Base-by-base conservation (phyloP, 306 rosid species). In the Carpinus viminea region DNA sequence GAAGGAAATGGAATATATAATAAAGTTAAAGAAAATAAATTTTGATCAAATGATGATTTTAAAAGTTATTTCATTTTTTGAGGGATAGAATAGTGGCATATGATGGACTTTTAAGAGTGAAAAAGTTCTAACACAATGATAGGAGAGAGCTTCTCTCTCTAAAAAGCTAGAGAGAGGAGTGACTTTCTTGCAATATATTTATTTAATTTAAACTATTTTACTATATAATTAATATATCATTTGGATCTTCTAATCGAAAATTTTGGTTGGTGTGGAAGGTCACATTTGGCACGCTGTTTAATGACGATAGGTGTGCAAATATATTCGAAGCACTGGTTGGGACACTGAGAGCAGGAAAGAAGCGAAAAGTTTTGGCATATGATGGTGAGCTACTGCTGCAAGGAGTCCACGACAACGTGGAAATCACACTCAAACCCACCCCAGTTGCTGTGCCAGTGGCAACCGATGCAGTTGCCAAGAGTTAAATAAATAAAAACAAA, bases 391-490 rank as follows among this genome's bases (percentile, higher is more conserved):
- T 92, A 46, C 89, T 95, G 75, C 90, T 92, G 78, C 98, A 91
- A 87, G 98, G 98, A 55, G 98, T 95, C 79, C 98, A 92, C 72
- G 98, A 95, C 80, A 91, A 88, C 50, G 98, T 92, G 62, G 96
- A 90, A 85, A 95, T 95, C 80, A 77, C 65, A n/a, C 97, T 92
- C 78, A 91, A 87, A 80, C 87, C 95, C 16, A 3, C 83, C 64
- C 78, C 89, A 41, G 72, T 84, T 12, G 72, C 81, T 31, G 76
- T 74, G 45, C 59, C 76, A 43, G 80, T 60, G 50, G 70, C 88
- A 68, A 74, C 82, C 41, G 82, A 45, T 73, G 78, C 82, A 43
- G 84, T 43, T 70, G 84, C 36, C 56, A 79, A 74, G 78, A 66
- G 76, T 52, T 87, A 56, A 75, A 60, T 31, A 50, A 36, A 24